Evolutionary conservation across 75 land plant species (phyloP).

Genomic region (Sequoiadendron giganteum): DNA sequence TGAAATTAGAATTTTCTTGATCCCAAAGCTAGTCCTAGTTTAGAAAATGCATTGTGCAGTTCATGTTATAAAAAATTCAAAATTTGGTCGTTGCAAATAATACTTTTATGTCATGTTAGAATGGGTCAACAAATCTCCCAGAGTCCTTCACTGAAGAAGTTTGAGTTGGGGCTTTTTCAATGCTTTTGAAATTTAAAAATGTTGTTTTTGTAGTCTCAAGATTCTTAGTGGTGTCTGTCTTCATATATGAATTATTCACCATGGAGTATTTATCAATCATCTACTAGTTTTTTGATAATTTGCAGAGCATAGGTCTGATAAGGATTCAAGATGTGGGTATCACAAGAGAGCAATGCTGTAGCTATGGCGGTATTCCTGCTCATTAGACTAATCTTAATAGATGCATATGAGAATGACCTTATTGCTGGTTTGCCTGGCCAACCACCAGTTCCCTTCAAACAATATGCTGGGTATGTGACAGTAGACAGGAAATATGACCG

Average conservation of each 20-base stretch:
- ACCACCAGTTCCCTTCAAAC: slow-evolving; percentile 30
- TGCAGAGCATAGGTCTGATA: background rate
- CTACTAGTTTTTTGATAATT: background rate
- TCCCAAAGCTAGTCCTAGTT: background rate
- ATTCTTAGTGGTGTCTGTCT: background rate
- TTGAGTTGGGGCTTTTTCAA: background rate
- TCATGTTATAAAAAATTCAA: too few species aligned
- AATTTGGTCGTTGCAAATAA: background rate
- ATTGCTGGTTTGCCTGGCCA: slow-evolving; percentile 31
- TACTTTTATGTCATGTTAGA: background rate
- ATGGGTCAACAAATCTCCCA: background rate
- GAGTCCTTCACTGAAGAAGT: background rate
- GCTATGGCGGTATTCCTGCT: background rate
- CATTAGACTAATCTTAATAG: background rate
- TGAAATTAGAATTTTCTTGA: too few species aligned
- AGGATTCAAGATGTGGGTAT: background rate
- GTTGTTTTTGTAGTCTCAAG: background rate
- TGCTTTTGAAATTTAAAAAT: background rate
- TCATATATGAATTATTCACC: background rate
- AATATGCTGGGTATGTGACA: slow-evolving; percentile 40
- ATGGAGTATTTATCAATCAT: background rate
- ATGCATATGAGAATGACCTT: slow-evolving; percentile 14
- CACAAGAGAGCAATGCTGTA: background rate
- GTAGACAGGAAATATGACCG: slow-evolving; percentile 21
- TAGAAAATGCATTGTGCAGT: too few species aligned